These are phyloP conservation scores for Arthrobotrys musiformis DNA, from an alignment of 2,329 filamentous ascomycete species.

Conservation along the genomic window DNA sequence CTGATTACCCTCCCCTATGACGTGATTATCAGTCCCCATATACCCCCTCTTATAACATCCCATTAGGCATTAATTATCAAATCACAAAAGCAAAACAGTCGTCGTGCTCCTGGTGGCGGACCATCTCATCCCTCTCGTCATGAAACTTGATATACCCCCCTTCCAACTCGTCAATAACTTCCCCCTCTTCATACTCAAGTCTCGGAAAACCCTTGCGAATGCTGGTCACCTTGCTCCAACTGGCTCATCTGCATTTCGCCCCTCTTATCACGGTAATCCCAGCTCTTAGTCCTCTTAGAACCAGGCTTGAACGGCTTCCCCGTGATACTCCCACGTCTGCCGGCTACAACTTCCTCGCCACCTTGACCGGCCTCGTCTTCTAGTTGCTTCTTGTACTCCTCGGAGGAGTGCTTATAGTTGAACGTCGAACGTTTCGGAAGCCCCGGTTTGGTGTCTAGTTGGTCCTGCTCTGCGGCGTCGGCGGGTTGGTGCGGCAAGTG, in stretches of 20 bases:
- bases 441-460: slow-evolving; percentile 33
- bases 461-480: slow-evolving; percentile 14
- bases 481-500: slow-evolving; percentile 48
- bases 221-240: slow-evolving; percentile 9
- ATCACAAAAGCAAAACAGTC: slow-evolving; percentile 19
- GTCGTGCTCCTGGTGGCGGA: too few species aligned
- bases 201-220: slow-evolving; percentile 33
- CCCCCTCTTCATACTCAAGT: slow-evolving; percentile 9
- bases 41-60: background rate
- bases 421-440: slow-evolving; percentile 32
- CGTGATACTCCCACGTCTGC: slow-evolving; percentile 38
- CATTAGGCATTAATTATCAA: slow-evolving; percentile 11
- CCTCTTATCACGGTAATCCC: slow-evolving; percentile 44
- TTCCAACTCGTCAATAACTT: slow-evolving; percentile 14
- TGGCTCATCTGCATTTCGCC: slow-evolving; percentile 35
- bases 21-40: slow-evolving; percentile 12
- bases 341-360: background rate
- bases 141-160: slow-evolving; percentile 16
- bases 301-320: slow-evolving; percentile 44
- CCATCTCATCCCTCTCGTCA: background rate
- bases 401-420: slow-evolving; percentile 39
- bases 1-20: background rate
- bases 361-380: slow-evolving; percentile 2
- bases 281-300: slow-evolving; percentile 48
- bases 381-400: slow-evolving; percentile 40